Base-by-base conservation (phyloP, 345 rosid species). In the Pistacia atlantica region DNA sequence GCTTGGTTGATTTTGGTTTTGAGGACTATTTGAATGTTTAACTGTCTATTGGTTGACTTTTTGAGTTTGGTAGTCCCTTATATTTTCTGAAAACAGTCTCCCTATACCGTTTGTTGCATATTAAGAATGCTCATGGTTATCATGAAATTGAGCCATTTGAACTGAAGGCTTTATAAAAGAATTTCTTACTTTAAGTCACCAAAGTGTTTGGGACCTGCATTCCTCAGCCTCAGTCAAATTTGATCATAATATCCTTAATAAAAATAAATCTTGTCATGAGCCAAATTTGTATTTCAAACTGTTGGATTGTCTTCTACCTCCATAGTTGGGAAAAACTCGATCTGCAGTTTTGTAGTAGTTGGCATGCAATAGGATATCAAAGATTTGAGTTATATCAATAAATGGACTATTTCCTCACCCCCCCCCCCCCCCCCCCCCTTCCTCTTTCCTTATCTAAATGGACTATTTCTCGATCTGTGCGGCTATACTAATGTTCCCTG, bases 21-120 rank as follows among this genome's bases (percentile, higher is more conserved):
- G 98, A 91, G 90, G 96, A 97, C 82, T 97, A 88, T 85, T 82
- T 97, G 76, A 94, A 90, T 63, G 99, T 98, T 98, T 97, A 88
- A 86, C 33, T 48, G 7, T n/a, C 4, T 78, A 13, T n/a, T 31
- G 2, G 66, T 69, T 16, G 10, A 52, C 17, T 60, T 68, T 51
- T 33, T 45, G 5, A 25, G 16, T 51, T 54, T 51, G 9, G 1
- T 20, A 48, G 33, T 46, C 45, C 20, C 37, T 13, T 68, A 56
- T 22, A 16, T 33, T 9, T 54, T 56, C 45, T 37, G 46, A 37
- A 17, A 31, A 46, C 25, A 46, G 46, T 17, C 55, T 45, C 11
- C 12, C 45, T 17, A 20, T 0, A 14, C 48, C 16, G n/a, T 33
- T 72, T 59, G 22, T 1, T 67, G 71, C 55, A 48, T 17, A 12